A percentile compares a stretch with the other conserved stretches of the same genome.
These are phyloP conservation scores for Neoarthrinium moseri DNA, from an alignment of 2,329 filamentous ascomycete species.

Conservation along the genomic window DNA sequence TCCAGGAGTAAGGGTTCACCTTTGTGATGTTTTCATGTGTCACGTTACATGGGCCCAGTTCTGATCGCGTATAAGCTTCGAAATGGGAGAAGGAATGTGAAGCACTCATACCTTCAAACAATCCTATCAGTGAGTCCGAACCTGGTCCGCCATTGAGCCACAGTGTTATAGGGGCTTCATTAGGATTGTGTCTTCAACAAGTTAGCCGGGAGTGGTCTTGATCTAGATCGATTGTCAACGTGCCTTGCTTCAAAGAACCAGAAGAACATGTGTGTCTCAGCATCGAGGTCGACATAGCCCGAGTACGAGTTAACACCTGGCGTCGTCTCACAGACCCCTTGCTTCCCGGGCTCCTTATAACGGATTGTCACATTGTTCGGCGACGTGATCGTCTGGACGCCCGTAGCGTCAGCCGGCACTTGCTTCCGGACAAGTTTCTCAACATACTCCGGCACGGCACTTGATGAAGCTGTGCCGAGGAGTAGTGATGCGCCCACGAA, in stretches of 20 bases:
- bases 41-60: background rate
- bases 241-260: slow-evolving; percentile 43
- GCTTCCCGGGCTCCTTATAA: slow-evolving; percentile 49
- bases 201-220: background rate
- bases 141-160: slow-evolving; percentile 57
- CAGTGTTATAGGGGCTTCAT: slow-evolving; percentile 35
- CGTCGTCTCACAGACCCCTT: slow-evolving; percentile 49
- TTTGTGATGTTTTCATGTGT: slow-evolving; percentile 32
- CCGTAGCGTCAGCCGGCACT: slow-evolving; percentile 37
- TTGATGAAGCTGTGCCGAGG: background rate
- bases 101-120: background rate
- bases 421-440: slow-evolving; percentile 21
- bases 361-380: slow-evolving; percentile 44
- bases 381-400: slow-evolving; percentile 41
- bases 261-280: slow-evolving; percentile 39
- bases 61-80: background rate
- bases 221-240: background rate
- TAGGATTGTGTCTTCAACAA: slow-evolving; percentile 31
- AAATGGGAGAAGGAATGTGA: too few species aligned
- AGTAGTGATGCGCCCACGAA: background rate
- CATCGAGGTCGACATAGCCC: slow-evolving; percentile 27
- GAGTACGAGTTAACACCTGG: slow-evolving; percentile 49
- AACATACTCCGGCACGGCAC: background rate
- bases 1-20: slow-evolving; percentile 20
- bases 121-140: slow-evolving; percentile 35